phyloP scores from a whole-genome alignment of 257 asterid genomes.

The Solanum pimpinellifolium region DNA sequence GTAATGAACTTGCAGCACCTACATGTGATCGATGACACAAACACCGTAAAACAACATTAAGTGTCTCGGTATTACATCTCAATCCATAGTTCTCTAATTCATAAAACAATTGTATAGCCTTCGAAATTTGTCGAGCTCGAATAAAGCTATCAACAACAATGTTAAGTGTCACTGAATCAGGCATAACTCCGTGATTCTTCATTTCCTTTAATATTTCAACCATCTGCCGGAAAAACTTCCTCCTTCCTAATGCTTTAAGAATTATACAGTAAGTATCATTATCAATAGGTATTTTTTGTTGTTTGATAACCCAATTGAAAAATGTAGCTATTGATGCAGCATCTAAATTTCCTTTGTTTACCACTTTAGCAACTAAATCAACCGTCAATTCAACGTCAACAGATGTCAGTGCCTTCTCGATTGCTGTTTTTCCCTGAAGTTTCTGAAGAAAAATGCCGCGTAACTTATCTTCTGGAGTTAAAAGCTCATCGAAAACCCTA shows the following conservation, averaged over 20 bases:
- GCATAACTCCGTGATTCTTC: conserved; percentile 27
- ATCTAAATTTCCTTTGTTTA: conserved; percentile 50
- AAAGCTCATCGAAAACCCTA: conserved; percentile 34
- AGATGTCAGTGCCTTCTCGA: conserved; percentile 26
- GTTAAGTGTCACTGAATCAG: conserved; percentile 38
- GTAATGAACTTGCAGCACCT: conserved; percentile 49
- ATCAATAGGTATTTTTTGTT: conserved; percentile 15
- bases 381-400: conserved; percentile 39
- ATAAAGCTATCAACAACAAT: conserved; percentile 57
- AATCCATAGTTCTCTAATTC: conserved; percentile 50
- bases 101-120: conserved; percentile 39
- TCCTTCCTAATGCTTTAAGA: conserved; percentile 67
- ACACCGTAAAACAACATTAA: conserved; percentile 49
- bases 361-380: conserved; percentile 46
- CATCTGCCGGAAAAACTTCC: conserved; percentile 58
- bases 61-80: conserved; percentile 24
- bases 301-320: conserved; percentile 62
- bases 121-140: conserved; percentile 50
- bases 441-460: conserved; percentile 78
- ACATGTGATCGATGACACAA: conserved; percentile 41
- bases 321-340: conserved; percentile 52
- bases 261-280: conserved; percentile 24
- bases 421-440: conserved; percentile 30
- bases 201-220: conserved; percentile 42
- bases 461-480: conserved; percentile 67